phyloP scores from a whole-genome alignment of 179 eudicot genomes.

The Corrigiola litoralis region DNA sequence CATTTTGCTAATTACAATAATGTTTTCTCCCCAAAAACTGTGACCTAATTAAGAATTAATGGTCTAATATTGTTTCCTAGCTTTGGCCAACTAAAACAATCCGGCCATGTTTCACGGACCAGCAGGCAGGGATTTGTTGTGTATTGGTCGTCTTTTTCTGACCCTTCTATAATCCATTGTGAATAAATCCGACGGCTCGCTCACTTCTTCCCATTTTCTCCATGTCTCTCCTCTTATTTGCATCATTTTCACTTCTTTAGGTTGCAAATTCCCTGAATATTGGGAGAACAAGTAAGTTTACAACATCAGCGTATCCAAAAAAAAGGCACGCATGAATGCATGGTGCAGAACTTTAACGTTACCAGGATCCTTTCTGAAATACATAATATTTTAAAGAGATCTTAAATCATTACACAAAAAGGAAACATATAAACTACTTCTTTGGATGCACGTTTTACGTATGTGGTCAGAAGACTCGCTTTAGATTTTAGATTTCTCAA shows the following conservation, averaged over 20 bases:
- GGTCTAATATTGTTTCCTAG: constrained; percentile 2
- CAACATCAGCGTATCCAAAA: too few species aligned
- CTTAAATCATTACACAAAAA: too few species aligned
- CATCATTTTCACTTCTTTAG: constrained; percentile 4
- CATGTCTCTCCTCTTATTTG: constrained; percentile 9
- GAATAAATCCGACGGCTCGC: constrained; percentile 21
- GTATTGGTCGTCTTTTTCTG: constrained; percentile 35
- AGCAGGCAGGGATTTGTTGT: constrained; percentile 26
- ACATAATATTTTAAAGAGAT: too few species aligned
- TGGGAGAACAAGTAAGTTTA: neutral
- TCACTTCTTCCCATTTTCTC: constrained; percentile 20
- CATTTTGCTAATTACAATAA: constrained; percentile 25
- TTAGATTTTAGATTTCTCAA: too few species aligned
- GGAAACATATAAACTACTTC: too few species aligned
- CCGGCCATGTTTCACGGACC: constrained; percentile 31
- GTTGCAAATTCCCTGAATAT: constrained; percentile 24
- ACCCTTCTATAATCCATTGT: constrained; percentile 32
- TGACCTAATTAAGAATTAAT: constrained; percentile 16
- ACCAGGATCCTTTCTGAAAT: too few species aligned
- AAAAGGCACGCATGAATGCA: too few species aligned
- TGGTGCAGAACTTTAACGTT: too few species aligned
- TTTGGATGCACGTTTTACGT: too few species aligned
- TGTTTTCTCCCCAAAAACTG: constrained; percentile 15
- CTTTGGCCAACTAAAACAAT: neutral
- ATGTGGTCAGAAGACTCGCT: too few species aligned